These are phyloP conservation scores for Parathielavia hyrcaniae DNA, from an alignment of 495 filamentous ascomycete genomes.

Conservation along the genomic window DNA sequence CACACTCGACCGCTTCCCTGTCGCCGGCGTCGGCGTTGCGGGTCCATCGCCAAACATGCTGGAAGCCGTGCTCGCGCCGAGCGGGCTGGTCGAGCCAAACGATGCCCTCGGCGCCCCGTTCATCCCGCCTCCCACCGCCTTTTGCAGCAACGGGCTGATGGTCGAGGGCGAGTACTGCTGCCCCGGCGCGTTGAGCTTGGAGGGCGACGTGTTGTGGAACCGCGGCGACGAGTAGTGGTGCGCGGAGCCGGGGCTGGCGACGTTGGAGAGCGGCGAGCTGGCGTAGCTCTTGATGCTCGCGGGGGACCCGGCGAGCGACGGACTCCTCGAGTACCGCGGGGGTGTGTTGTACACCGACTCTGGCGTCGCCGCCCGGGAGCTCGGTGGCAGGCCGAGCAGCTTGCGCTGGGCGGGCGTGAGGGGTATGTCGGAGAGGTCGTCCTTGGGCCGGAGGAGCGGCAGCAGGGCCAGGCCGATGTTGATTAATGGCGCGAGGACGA, in stretches of 20 bases:
- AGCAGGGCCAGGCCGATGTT: constrained; percentile 48
- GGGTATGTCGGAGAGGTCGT: constrained; percentile 82
- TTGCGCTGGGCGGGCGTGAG: constrained; percentile 83
- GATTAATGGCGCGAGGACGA: constrained; percentile 60
- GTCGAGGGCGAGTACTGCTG: constrained; percentile 29
- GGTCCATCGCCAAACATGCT: constrained; percentile 39
- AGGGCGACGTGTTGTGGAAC: constrained; percentile 14
- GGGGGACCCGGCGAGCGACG: constrained; percentile 48
- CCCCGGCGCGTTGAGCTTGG: constrained; percentile 21
- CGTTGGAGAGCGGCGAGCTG: constrained; percentile 45
- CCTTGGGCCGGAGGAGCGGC: constrained; percentile 62
- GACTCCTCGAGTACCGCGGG: constrained; percentile 75
- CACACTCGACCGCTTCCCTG: constrained; percentile 62
- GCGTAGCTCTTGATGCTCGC: constrained; percentile 49
- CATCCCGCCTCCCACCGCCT: constrained; percentile 49
- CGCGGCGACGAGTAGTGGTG: constrained; percentile 24
- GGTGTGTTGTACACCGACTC: constrained; percentile 69
- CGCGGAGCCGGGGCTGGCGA: constrained; percentile 34
- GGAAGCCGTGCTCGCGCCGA: constrained; percentile 44
- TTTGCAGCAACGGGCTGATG: constrained; percentile 63
- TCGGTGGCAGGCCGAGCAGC: constrained; percentile 75
- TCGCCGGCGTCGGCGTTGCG: constrained; percentile 55
- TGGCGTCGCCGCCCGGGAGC: constrained; percentile 53
- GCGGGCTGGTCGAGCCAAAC: constrained; percentile 52
- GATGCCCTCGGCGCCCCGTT: constrained; percentile 54